These are phyloP conservation scores for Acanthamoeba polyphaga DNA, from an alignment of 208 protist species.

Conservation along the genomic window DNA sequence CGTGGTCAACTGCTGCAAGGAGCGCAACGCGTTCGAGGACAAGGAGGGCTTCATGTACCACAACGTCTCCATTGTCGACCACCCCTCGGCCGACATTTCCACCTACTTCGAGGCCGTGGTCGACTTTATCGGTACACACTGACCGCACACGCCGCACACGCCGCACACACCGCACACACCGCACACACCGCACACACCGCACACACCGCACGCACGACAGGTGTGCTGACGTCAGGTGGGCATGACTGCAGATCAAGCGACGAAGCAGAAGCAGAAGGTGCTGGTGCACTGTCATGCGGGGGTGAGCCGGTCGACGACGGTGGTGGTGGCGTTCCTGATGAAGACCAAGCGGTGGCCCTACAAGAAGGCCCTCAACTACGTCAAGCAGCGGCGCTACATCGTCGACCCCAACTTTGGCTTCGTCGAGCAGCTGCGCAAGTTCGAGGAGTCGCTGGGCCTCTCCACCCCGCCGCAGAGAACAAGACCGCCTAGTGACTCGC, in stretches of 20 bases:
- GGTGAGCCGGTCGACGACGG: slow-evolving; percentile 10
- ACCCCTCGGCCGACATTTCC: slow-evolving; percentile 7
- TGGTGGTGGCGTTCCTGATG: slow-evolving; percentile 44
- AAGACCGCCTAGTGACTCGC: not conserved
- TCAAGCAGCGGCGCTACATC: slow-evolving; percentile 42
- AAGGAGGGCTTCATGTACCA: slow-evolving; percentile 34
- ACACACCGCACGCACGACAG: not conserved
- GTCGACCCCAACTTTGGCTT: slow-evolving; percentile 43
- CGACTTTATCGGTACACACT: slow-evolving; percentile 1
- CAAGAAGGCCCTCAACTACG: slow-evolving; percentile 10
- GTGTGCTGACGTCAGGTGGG: too few relatives aligned
- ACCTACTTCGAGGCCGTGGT: slow-evolving; percentile 3
- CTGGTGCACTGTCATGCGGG: slow-evolving; percentile 24
- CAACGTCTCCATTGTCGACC: slow-evolving; percentile 15
- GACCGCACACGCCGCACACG: too few relatives aligned
- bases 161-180: too few relatives aligned
- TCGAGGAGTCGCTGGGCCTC: slow-evolving; percentile 1
- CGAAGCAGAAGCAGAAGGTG: slow-evolving; percentile 11
- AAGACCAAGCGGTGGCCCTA: slow-evolving; percentile 3
- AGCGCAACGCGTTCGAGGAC: slow-evolving; percentile 34
- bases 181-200: not conserved
- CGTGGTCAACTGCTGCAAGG: slow-evolving; percentile 27
- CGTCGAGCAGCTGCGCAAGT: slow-evolving; percentile 1
- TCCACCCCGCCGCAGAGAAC: not conserved
- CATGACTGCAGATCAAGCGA: not conserved